Evolutionary conservation across 73 alveolate genomes (phyloP), one percentile per base, ranked within the genome.

Genomic region (Tetrahymena borealis): DNA sequence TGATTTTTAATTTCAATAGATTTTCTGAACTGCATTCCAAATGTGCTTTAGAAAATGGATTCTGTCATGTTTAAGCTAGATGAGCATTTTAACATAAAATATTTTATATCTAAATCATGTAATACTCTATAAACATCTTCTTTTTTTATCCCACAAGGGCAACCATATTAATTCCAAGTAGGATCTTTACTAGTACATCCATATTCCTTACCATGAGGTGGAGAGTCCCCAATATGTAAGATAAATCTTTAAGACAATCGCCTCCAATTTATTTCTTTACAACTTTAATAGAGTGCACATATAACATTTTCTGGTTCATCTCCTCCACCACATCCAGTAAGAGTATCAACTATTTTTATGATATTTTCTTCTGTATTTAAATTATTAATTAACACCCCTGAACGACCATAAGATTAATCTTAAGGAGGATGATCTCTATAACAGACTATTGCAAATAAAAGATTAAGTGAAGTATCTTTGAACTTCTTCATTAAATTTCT

Each of bases 261-360:
- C 0, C 33, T 24, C 93, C 93, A 92, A 38, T 16, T 16, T 92
- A 78, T 38, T 0, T 4, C 31, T 0, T 39, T 38, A n/a, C 38
- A 42, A 12, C 92, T 35, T 33, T 38, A 37, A 15, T 39, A 37
- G 32, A 92, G 92, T 28, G 93, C 95, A 92, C 90, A 79, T n/a
- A 92, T 39, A 3, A 92, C 78, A 33, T 91, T 91, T 24, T 92
- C 95, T 11, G 95, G 95, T 33, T 7, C 15, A 39, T 92, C 95
- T 24, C 90, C 91, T 92, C 95, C 95, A 4, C 93, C 85, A 7
- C 20, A 78, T n/a, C 78, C 91, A 24, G 2, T 37, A 32, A 91
- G 16, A 28, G 38, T n/a, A 40, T 91, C 28, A 35, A 91, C 42
- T 16, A 91, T 60, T 24, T 37, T 11, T 16, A n/a, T 37, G 18